Conservation (phyloP, 2,329 filamentous ascomycete genomes). For the Aureobasidium sp. region DNA sequence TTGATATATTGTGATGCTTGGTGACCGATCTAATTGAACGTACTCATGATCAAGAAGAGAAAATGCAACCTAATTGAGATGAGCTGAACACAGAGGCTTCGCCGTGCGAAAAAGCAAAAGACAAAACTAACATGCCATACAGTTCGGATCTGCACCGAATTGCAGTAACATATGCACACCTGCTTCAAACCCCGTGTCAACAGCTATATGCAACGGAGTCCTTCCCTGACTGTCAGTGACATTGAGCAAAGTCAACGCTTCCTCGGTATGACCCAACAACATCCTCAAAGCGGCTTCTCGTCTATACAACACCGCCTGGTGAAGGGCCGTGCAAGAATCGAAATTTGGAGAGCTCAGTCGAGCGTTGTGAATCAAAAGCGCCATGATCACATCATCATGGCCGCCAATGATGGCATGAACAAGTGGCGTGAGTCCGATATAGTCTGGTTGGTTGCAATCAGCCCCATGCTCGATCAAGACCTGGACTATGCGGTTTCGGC, state of each 20-base stretch:
- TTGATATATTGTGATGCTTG: too few relatives aligned
- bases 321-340: not conserved
- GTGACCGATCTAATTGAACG: too few relatives aligned
- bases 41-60: too few relatives aligned
- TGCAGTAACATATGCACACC: not conserved
- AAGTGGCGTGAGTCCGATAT: not conserved
- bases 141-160: not conserved
- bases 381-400: not conserved
- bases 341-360: too few relatives aligned
- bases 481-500: not conserved
- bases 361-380: not conserved
- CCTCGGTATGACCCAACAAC: not conserved
- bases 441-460: not conserved
- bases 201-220: not conserved
- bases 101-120: too few relatives aligned
- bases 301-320: not conserved
- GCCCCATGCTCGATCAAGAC: not conserved
- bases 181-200: not conserved
- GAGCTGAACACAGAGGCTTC: too few relatives aligned
- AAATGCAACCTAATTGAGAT: too few relatives aligned
- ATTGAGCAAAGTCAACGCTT: not conserved
- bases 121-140: too few relatives aligned
- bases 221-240: not conserved
- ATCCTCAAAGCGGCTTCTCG: not conserved
- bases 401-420: not conserved